phyloP scores from a whole-genome alignment of 2,329 filamentous ascomycete genomes.

The Orbilia ellipsospora region DNA sequence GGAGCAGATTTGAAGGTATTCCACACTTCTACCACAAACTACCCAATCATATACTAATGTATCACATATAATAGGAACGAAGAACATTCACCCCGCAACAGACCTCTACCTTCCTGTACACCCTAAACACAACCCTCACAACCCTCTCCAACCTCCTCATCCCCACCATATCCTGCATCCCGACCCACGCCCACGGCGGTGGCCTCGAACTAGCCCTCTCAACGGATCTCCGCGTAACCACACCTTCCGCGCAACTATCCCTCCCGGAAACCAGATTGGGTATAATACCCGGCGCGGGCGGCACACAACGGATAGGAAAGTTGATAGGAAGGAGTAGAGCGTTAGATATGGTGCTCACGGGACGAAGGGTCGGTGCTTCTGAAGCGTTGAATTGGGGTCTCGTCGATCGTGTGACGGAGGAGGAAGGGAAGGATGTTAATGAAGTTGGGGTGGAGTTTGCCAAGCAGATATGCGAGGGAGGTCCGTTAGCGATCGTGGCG shows the following conservation, averaged over 20 bases:
- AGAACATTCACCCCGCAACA: constrained; percentile 65
- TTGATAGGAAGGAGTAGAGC: constrained; percentile 83
- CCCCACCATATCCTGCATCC: constrained; percentile 88
- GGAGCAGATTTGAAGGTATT: constrained; percentile 84
- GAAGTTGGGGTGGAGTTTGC: constrained; percentile 78
- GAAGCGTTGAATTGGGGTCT: constrained; percentile 94
- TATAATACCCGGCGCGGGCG: constrained; percentile 94
- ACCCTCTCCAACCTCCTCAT: constrained; percentile 80
- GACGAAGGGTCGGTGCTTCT: constrained; percentile 80
- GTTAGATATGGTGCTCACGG: constrained; percentile 90
- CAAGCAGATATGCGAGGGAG: constrained; percentile 86
- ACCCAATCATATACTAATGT: constrained; percentile 2
- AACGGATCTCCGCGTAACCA: constrained; percentile 88
- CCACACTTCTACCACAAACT: constrained; percentile 10
- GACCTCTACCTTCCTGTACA: constrained; percentile 79
- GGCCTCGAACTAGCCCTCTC: constrained; percentile 92
- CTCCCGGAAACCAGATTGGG: constrained; percentile 92
- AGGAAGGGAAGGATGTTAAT: constrained; percentile 62
- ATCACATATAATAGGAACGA: constrained; percentile 54
- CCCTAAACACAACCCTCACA: constrained; percentile 80
- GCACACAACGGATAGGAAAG: constrained; percentile 85
- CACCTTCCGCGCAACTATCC: constrained; percentile 79
- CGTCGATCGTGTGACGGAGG: constrained; percentile 83
- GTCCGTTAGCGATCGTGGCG: constrained; percentile 82
- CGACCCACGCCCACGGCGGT: constrained; percentile 87